phyloP scores from a whole-genome alignment of 2,329 filamentous ascomycete genomes.

The Trichoderma semiorbis region DNA sequence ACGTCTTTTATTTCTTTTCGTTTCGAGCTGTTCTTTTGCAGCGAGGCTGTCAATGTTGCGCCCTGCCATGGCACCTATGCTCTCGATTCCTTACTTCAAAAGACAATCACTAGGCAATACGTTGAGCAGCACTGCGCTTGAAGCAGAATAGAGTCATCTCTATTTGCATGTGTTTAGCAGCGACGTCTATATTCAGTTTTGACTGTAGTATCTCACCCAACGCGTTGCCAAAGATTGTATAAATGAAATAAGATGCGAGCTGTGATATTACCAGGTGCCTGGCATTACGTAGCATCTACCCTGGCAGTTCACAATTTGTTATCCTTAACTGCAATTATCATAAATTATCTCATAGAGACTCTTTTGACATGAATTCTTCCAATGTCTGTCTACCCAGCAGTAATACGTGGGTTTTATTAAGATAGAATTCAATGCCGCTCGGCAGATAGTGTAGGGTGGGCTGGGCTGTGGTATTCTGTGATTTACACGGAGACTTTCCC shows the following conservation, averaged over 20 bases:
- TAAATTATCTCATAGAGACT: not conserved
- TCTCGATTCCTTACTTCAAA: not conserved
- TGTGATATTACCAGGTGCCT: not conserved
- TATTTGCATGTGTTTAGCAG: not conserved
- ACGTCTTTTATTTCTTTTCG: not conserved
- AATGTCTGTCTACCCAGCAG: not conserved
- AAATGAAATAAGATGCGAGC: not conserved
- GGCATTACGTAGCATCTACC: not conserved
- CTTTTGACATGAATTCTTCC: not conserved
- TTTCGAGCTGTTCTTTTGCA: not conserved
- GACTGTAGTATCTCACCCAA: too few relatives aligned
- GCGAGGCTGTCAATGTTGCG: not conserved
- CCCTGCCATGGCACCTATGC: not conserved
- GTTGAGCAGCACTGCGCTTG: not conserved
- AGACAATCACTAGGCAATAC: too few relatives aligned
- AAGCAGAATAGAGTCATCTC: not conserved
- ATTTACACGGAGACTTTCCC: not conserved
- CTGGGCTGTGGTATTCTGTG: not conserved
- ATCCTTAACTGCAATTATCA: not conserved
- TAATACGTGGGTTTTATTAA: rapidly evolving
- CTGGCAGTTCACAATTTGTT: not conserved
- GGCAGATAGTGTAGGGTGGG: not conserved
- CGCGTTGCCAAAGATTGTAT: not conserved
- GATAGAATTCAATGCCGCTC: not conserved
- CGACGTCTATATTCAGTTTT: not conserved